phyloP scores from a whole-genome alignment of 768 basidiomycete genomes.

The Mycena latifolia region DNA sequence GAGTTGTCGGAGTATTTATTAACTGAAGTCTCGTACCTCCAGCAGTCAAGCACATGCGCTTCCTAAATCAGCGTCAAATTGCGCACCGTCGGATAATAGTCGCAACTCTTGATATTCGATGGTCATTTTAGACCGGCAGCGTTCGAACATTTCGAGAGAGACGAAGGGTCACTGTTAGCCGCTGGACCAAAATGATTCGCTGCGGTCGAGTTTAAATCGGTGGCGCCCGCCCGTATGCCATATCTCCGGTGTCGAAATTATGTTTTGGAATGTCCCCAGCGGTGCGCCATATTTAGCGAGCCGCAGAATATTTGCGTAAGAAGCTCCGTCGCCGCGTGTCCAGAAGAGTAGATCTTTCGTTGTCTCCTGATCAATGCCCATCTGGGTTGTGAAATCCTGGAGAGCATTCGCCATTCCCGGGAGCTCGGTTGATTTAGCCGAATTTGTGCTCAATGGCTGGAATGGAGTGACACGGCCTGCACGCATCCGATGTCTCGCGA shows the following conservation, averaged over 20 bases:
- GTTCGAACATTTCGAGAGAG: conserved; percentile 22
- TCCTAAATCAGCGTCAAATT: conserved; percentile 1
- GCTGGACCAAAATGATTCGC: too few species aligned
- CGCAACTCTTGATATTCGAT: too few species aligned
- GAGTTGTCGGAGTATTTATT: background rate
- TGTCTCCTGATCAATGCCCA: background rate
- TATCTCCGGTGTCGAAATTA: conserved; percentile 18
- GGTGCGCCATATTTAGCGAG: conserved; percentile 2
- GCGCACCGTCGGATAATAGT: conserved; percentile 7
- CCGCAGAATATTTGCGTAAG: background rate
- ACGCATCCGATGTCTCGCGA: background rate
- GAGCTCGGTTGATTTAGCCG: conserved; percentile 12
- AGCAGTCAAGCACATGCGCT: conserved; percentile 48
- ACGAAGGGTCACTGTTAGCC: conserved; percentile 19
- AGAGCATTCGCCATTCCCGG: background rate
- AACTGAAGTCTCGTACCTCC: conserved; percentile 41
- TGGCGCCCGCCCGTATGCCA: conserved; percentile 35
- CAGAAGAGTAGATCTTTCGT: background rate
- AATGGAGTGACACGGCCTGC: background rate
- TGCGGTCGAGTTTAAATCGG: conserved; percentile 14
- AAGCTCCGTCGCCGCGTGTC: conserved; percentile 13
- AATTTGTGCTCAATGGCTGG: conserved; percentile 30
- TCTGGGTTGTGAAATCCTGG: background rate
- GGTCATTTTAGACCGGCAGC: conserved; percentile 20
- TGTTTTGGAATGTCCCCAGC: conserved; percentile 1